Base-by-base conservation (phyloP, 331 rosid genomes). In the Quercus tomentella region DNA sequence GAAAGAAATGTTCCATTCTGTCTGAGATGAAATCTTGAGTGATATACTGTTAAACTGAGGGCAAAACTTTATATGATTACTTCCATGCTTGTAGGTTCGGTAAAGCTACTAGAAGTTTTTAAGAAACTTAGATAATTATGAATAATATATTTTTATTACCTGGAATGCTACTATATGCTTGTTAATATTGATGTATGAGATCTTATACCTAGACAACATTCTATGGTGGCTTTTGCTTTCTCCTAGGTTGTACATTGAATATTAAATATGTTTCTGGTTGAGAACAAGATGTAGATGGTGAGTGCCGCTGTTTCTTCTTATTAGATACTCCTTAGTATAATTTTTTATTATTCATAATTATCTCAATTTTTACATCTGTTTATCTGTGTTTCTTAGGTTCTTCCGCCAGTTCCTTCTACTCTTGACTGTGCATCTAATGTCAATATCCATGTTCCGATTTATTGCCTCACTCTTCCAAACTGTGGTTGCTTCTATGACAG, bases 391-490 rank as follows among this genome's bases (percentile, higher is more conserved):
- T 65, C 22, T 70, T 80, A 90, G 97, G 90, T 93, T 93, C 87
- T 85, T 93, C 79, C 82, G 91, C 73, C 91, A 86, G 77, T 74
- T 93, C 61, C 85, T 93, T 70, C 83, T 89, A 72, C 90, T 91
- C 22, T 82, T 93, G 77, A 73, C 82, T 31, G 71, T 93, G 76
- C 97, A 92, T 58, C 80, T 83, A 66, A 74, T 92, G 66, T 88
- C 98, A 43, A 89, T 91, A 68, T 93, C 98, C 76, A 77, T 90
- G 89, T 90, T 89, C 51, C 92, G 97, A 49, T 83, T 79, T 72
- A 75, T 93, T 49, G 98, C 98, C 30, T 77, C 90, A 3, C 67
- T 91, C 69, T 90, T 85, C 86, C 91, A 82, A 69, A 91, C 97
- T 58, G 81, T 81, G 60, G 91, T 90, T 78, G 88, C 88, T 45